These are phyloP conservation scores for Ichthyophthirius multifiliis DNA, from an alignment of 169 alveolate species.

Conservation along the genomic window DNA sequence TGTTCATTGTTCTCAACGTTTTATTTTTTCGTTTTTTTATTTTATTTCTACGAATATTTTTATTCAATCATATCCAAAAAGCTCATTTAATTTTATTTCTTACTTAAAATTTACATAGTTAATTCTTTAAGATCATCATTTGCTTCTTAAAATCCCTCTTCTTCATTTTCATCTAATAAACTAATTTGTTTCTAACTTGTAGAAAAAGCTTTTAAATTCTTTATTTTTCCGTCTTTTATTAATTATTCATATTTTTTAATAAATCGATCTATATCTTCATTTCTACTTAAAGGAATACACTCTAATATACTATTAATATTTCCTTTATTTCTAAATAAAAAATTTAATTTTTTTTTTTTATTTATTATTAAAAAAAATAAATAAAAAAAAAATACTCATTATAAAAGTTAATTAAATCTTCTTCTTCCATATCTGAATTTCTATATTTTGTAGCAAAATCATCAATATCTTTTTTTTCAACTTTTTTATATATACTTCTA, in stretches of 20 bases:
- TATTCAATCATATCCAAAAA: conserved; percentile 12
- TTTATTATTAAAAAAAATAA: neutral
- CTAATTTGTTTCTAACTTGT: conserved; percentile 41
- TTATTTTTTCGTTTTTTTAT: neutral
- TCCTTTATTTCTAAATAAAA: conserved; percentile 51
- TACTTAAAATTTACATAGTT: conserved; percentile 37
- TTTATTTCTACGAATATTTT: neutral
- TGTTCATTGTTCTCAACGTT: too few species aligned
- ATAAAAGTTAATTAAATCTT: conserved; percentile 67
- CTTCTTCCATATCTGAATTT: conserved; percentile 72
- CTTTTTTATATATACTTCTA: conserved; percentile 49
- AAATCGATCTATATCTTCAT: conserved; percentile 66
- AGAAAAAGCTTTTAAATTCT: neutral
- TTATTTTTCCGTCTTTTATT: conserved; percentile 45
- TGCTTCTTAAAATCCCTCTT: conserved; percentile 42
- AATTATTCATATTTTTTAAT: conserved; percentile 48
- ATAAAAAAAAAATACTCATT: neutral
- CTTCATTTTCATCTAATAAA: conserved; percentile 38
- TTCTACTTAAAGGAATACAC: conserved; percentile 61
- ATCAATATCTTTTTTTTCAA: conserved; percentile 63
- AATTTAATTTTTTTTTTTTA: neutral
- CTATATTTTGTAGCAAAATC: conserved; percentile 52
- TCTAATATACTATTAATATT: conserved; percentile 65
- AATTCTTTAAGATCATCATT: conserved; percentile 27
- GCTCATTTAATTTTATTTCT: conserved; percentile 11